These are phyloP conservation scores for Ascocoryne sarcoides DNA, from an alignment of 2,329 filamentous ascomycete genomes.

Conservation along the genomic window DNA sequence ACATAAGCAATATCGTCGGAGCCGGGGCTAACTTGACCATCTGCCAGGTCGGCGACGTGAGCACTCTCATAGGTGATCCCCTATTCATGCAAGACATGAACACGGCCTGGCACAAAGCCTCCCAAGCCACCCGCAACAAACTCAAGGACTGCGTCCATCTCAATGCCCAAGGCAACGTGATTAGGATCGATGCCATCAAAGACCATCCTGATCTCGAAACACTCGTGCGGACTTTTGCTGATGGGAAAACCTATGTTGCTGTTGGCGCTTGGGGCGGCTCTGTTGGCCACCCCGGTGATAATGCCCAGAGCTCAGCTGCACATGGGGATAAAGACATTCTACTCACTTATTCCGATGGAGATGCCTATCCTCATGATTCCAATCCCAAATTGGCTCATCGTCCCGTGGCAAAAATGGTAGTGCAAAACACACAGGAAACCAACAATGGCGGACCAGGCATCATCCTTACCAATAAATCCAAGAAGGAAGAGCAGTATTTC, in stretches of 20 bases:
- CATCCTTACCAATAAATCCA: slow-evolving; percentile 31
- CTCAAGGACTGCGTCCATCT: slow-evolving; percentile 27
- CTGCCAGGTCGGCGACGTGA: slow-evolving; percentile 30
- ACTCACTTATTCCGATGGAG: slow-evolving; percentile 31
- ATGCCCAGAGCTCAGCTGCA: slow-evolving; percentile 31
- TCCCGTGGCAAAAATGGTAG: slow-evolving; percentile 1
- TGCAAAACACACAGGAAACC: background rate
- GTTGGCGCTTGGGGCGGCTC: slow-evolving; percentile 31
- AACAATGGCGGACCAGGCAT: slow-evolving; percentile 27
- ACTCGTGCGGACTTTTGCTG: slow-evolving; percentile 32
- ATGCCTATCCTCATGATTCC: slow-evolving; percentile 4
- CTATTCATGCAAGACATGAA: slow-evolving; percentile 34
- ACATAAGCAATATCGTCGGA: slow-evolving; percentile 30
- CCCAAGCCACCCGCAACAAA: slow-evolving; percentile 26
- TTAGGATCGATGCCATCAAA: slow-evolving; percentile 30
- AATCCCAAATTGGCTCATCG: slow-evolving; percentile 3
- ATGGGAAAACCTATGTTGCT: slow-evolving; percentile 33
- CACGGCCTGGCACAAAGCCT: slow-evolving; percentile 28
- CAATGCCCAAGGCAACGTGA: slow-evolving; percentile 24
- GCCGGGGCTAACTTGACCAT: slow-evolving; percentile 34
- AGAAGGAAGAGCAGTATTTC: slow-evolving; percentile 28
- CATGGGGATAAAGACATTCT: slow-evolving; percentile 33
- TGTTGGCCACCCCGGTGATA: slow-evolving; percentile 28
- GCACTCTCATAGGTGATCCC: slow-evolving; percentile 32
- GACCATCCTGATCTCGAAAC: slow-evolving; percentile 29